phyloP scores from a whole-genome alignment of 2,329 filamentous ascomycete genomes.

The Domatiomyces catenatus region DNA sequence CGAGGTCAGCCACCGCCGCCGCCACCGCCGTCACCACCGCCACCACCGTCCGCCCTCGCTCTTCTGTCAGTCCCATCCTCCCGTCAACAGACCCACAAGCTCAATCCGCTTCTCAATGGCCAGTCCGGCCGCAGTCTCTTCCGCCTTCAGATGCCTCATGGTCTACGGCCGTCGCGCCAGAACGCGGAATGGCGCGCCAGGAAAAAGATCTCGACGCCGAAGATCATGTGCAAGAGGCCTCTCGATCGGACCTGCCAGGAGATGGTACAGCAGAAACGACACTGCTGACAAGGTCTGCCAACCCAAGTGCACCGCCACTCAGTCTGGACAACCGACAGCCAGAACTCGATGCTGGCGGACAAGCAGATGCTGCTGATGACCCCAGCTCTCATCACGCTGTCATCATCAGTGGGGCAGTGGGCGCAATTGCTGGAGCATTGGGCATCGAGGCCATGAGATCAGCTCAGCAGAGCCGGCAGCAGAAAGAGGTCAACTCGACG shows the following conservation, averaged over 20 bases:
- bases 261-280: background rate
- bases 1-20: background rate
- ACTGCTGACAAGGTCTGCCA: background rate
- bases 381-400: slow-evolving; percentile 1
- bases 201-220: background rate
- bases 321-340: background rate
- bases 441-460: slow-evolving; percentile 11
- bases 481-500: background rate
- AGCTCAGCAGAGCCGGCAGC: slow-evolving; percentile 1
- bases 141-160: background rate
- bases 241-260: background rate
- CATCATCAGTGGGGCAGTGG: slow-evolving; percentile 12
- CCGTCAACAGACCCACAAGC: too few species aligned
- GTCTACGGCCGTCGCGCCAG: too few species aligned
- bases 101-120: background rate
- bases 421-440: slow-evolving; percentile 15
- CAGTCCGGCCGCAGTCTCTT: background rate
- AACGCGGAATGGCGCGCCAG: background rate
- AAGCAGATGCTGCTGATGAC: background rate
- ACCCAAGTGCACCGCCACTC: background rate
- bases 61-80: background rate
- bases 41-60: background rate
- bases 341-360: background rate
- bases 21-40: too few species aligned
- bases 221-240: background rate